Evolutionary conservation across 1,284 basidiomycete genomes (phyloP).

Genomic region (Apiotrichum montevideense): DNA sequence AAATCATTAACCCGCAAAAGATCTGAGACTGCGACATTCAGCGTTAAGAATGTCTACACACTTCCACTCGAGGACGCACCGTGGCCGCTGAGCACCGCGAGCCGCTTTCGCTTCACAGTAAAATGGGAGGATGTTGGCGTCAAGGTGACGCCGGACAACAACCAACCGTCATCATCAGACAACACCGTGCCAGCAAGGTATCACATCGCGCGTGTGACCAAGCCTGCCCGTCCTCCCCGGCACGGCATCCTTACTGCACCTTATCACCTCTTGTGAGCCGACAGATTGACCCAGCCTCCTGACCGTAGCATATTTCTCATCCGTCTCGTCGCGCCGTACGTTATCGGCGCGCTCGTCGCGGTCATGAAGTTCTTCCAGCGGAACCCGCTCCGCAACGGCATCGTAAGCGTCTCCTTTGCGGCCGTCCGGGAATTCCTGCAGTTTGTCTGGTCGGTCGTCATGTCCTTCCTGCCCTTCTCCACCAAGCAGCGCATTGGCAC

Average conservation of each 20-base stretch:
- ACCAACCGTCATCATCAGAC: slow-evolving; percentile 14
- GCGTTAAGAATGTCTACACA: slow-evolving; percentile 20
- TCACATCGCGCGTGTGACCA: slow-evolving; percentile 31
- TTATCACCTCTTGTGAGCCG: slow-evolving; percentile 22
- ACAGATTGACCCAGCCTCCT: neutral
- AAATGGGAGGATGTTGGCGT: slow-evolving; percentile 18
- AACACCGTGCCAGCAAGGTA: slow-evolving; percentile 18
- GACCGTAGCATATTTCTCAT: slow-evolving; percentile 6
- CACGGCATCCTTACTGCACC: slow-evolving; percentile 2
- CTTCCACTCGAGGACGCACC: slow-evolving; percentile 16
- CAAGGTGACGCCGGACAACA: slow-evolving; percentile 24
- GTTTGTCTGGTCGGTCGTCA: neutral
- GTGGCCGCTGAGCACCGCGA: slow-evolving; percentile 10
- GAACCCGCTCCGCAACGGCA: slow-evolving; percentile 24
- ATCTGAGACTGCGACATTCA: slow-evolving; percentile 22
- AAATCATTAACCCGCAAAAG: slow-evolving; percentile 10
- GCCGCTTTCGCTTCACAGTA: slow-evolving; percentile 5
- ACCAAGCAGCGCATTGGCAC: neutral
- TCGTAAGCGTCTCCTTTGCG: slow-evolving; percentile 15
- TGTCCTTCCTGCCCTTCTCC: neutral
- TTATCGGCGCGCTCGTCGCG: slow-evolving; percentile 20
- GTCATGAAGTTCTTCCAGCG: slow-evolving; percentile 26
- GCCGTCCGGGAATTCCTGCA: slow-evolving; percentile 19
- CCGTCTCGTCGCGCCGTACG: slow-evolving; percentile 12
- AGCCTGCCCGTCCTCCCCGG: slow-evolving; percentile 5